Evolutionary conservation across 768 basidiomycete genomes (phyloP).

Genomic region (Podaxis sp.): DNA sequence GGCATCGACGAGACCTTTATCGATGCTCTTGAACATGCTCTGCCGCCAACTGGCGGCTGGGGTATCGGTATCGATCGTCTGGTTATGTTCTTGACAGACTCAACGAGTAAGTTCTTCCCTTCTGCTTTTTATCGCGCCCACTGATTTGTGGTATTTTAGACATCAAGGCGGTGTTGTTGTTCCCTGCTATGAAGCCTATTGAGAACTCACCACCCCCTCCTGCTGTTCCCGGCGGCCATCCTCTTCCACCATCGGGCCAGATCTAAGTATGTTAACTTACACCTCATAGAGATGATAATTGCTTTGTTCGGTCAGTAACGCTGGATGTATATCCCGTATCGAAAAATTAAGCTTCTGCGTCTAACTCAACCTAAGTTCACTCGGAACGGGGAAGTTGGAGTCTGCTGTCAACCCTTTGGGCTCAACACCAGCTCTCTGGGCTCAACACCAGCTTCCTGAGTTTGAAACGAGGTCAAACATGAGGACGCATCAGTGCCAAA

Average conservation of each 20-base stretch:
- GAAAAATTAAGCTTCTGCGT: too few species aligned
- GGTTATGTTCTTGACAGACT: constrained; percentile 98
- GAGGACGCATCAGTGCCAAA: too few species aligned
- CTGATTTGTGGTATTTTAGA: constrained; percentile 42
- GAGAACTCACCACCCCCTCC: constrained; percentile 39
- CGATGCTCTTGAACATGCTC: constrained; percentile 96
- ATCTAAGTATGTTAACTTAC: constrained; percentile 21
- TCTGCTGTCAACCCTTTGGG: too few species aligned
- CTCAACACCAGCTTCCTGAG: too few species aligned
- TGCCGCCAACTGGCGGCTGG: constrained; percentile 98
- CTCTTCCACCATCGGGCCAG: constrained; percentile 33
- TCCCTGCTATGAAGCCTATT: constrained; percentile 96
- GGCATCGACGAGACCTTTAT: constrained; percentile 95
- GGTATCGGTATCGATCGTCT: constrained; percentile 94
- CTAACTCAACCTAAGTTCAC: too few species aligned
- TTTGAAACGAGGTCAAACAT: too few species aligned
- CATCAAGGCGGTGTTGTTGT: constrained; percentile 94
- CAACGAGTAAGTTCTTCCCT: constrained; percentile 63
- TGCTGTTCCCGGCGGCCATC: constrained; percentile 24
- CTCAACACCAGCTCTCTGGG: too few species aligned
- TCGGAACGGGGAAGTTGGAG: too few species aligned
- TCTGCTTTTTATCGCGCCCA: background rate
- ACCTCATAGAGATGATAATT: constrained; percentile 5
- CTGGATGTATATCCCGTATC: background rate
- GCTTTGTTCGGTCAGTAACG: background rate